Evolutionary conservation across 1,139 yeast species (phyloP).

Genomic region (Hyphopichia fennica): DNA sequence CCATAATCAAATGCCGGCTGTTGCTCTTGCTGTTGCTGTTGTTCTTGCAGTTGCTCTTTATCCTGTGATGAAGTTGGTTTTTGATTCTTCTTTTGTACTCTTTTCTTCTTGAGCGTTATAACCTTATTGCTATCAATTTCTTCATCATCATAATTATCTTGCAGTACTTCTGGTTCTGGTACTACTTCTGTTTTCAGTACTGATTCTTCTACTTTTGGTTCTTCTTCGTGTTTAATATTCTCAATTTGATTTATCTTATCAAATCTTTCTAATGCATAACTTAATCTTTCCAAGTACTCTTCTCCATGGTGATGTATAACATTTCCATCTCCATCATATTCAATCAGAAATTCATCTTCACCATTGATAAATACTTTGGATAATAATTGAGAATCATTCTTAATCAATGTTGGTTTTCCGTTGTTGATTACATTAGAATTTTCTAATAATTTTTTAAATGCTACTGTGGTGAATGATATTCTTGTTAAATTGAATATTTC

Average conservation of each 20-base stretch:
- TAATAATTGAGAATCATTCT: constrained; percentile 6
- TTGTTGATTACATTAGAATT: not conserved
- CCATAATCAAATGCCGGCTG: constrained; percentile 44
- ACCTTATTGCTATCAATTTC: constrained; percentile 51
- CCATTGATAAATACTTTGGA: constrained; percentile 14
- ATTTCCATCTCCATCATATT: constrained; percentile 16
- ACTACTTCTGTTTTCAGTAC: not conserved
- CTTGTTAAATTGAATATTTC: not conserved
- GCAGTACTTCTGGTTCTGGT: not conserved
- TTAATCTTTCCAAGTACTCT: constrained; percentile 15
- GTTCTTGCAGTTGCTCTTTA: too few relatives aligned
- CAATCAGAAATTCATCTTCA: constrained; percentile 15
- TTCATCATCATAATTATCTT: too few relatives aligned
- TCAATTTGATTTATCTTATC: constrained; percentile 9
- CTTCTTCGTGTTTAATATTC: too few relatives aligned
- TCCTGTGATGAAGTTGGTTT: too few relatives aligned
- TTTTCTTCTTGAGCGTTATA: constrained; percentile 49
- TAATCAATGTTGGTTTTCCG: constrained; percentile 10
- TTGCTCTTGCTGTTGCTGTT: constrained; percentile 11
- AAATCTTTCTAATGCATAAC: constrained; percentile 17
- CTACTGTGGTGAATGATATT: constrained; percentile 2
- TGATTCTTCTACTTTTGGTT: not conserved
- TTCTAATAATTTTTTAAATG: constrained; percentile 19
- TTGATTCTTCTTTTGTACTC: constrained; percentile 8
- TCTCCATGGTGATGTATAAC: constrained; percentile 19